Conservation (phyloP, 129 eudicot genomes). For the Solidago caesia region DNA sequence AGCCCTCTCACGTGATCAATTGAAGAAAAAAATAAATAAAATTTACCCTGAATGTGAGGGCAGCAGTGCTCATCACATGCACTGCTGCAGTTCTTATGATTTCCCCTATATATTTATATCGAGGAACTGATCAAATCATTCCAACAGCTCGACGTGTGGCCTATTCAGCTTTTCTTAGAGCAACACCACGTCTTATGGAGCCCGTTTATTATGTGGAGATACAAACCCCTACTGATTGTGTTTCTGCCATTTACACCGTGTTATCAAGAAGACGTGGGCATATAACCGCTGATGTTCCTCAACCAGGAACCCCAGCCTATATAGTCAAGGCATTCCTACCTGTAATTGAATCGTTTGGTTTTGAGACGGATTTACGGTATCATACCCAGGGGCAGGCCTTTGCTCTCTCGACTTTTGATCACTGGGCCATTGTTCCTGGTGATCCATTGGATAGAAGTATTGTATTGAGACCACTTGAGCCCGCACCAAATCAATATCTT, state of each 20-base stretch:
- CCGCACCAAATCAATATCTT: constrained; percentile 87
- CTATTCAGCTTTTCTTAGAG: constrained; percentile 94
- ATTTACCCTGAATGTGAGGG: too few species aligned
- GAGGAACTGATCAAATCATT: constrained; percentile 92
- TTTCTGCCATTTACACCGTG: constrained; percentile 90
- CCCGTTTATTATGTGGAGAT: constrained; percentile 97
- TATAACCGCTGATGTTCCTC: constrained; percentile 94
- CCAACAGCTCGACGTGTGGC: constrained; percentile 99
- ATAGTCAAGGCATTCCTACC: constrained; percentile 96
- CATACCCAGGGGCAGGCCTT: constrained; percentile 95
- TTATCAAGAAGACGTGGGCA: constrained; percentile 92
- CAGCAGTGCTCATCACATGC: too few species aligned
- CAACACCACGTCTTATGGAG: constrained; percentile 96
- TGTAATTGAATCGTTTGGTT: constrained; percentile 92
- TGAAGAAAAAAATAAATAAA: too few species aligned
- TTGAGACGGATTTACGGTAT: constrained; percentile 87
- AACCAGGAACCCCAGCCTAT: constrained; percentile 98
- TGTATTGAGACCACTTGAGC: constrained; percentile 83
- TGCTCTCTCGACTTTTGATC: constrained; percentile 71
- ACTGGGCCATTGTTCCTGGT: constrained; percentile 98
- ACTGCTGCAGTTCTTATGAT: too few species aligned
- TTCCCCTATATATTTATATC: too few species aligned
- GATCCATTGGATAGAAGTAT: constrained; percentile 91
- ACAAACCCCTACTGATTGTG: constrained; percentile 95
- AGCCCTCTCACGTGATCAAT: too few species aligned